Conservation (phyloP, 108 stramenopile species). For the Nitzschia putrida region DNA sequence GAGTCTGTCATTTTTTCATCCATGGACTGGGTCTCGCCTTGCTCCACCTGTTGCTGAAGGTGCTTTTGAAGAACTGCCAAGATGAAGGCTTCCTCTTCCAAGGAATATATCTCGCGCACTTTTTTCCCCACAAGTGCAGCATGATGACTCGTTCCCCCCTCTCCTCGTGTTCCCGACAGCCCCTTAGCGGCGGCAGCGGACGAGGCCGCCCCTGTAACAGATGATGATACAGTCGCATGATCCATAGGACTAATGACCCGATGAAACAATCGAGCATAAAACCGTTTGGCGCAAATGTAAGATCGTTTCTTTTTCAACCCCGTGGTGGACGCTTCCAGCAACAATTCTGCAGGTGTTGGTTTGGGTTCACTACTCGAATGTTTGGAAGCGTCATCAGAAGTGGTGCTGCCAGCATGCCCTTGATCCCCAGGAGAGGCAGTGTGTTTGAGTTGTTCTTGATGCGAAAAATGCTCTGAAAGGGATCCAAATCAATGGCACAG, state of each 20-base stretch:
- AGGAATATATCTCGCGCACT: slow-evolving; percentile 12
- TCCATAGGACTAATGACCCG: background rate
- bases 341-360: background rate
- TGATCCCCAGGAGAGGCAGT: no score
- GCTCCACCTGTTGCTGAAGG: background rate
- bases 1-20: background rate
- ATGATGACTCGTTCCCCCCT: background rate
- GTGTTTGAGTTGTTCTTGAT: no score
- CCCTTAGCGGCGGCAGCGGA: background rate
- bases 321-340: background rate
- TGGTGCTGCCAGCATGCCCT: no score
- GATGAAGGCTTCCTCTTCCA: slow-evolving; percentile 17
- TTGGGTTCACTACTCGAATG: no score
- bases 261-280: slow-evolving; percentile 1
- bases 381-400: no score
- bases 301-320: slow-evolving; percentile 9
- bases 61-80: background rate
- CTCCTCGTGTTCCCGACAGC: background rate
- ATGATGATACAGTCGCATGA: background rate
- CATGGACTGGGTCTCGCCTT: background rate
- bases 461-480: no score
- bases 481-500: no score
- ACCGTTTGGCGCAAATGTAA: slow-evolving; percentile 4
- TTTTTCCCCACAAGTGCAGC: slow-evolving; percentile 2
- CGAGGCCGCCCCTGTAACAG: background rate